Evolutionary conservation across 78 protist genomes (phyloP).

Genomic region (Parvularia atlantis): DNA sequence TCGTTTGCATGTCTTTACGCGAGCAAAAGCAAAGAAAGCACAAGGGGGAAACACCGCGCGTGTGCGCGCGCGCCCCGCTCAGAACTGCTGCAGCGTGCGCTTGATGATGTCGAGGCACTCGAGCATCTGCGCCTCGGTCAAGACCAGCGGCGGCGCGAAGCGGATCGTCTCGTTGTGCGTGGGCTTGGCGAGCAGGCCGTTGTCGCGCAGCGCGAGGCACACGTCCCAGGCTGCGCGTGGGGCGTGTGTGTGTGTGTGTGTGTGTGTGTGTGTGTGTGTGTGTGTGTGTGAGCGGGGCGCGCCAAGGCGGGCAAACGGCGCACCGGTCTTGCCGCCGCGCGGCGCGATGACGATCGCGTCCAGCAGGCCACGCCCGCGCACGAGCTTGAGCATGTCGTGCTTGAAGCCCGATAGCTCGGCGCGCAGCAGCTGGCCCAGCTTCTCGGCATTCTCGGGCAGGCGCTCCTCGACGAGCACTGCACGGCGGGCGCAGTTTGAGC

Average conservation of each 20-base stretch:
- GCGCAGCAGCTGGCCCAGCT: slow-evolving; percentile 17
- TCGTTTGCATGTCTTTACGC: too few relatives aligned
- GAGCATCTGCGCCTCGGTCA: slow-evolving; percentile 51
- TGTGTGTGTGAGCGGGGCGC: too few relatives aligned
- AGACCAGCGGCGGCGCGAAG: slow-evolving; percentile 87
- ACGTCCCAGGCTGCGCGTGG: slow-evolving; percentile 81
- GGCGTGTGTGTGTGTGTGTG: too few relatives aligned
- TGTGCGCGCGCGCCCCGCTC: too few relatives aligned
- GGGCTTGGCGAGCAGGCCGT: slow-evolving; percentile 91
- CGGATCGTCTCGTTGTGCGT: slow-evolving; percentile 91
- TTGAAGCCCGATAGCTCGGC: slow-evolving; percentile 16
- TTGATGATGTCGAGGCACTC: slow-evolving; percentile 50
- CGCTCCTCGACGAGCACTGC: slow-evolving; percentile 81
- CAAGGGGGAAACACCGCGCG: too few relatives aligned
- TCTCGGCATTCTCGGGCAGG: slow-evolving; percentile 56
- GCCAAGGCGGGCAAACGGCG: too few relatives aligned
- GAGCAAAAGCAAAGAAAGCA: too few relatives aligned
- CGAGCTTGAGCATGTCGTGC: slow-evolving; percentile 20
- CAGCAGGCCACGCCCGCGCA: slow-evolving; percentile 70
- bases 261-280: neutral
- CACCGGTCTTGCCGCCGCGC: too few relatives aligned
- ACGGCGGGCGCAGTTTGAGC: too few relatives aligned
- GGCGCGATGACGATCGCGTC: slow-evolving; percentile 75
- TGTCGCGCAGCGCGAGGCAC: slow-evolving; percentile 53
- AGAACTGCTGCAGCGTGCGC: slow-evolving; percentile 21